Evolutionary conservation across 257 asterid genomes (phyloP), one percentile per base, ranked within the genome.

Genomic region (Penstemon eatonii): DNA sequence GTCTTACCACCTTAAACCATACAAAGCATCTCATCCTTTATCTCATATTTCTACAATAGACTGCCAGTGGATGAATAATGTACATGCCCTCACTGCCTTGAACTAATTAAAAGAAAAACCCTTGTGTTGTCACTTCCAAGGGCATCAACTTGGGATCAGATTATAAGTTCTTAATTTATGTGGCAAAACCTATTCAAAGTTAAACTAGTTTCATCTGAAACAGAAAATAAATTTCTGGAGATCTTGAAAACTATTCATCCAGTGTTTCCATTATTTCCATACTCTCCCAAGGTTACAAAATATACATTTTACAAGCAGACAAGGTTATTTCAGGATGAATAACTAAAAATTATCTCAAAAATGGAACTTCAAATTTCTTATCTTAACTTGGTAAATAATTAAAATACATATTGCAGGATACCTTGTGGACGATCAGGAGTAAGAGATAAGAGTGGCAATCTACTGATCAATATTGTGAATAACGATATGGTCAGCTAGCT

Each of bases 201-300:
- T 44, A 25, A 38, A 36, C 60, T 13, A 38, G n/a, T 69, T 8
- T 37, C 56, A 57, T 69, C 33, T 69, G 57, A 46, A 58, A 33
- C 46, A 61, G 49, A 10, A 12, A 7, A n/a, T 45, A 42, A 37
- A 47, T 7, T 15, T 15, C 7, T 50, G 4, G 9, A 45, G 57
- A 49, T 53, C 19, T 53, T 63, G 54, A 38, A 19, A 68, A 37
- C 44, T 49, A 50, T 42, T 54, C 42, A 39, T 4, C 18, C 57
- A 39, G 42, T 2, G 13, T 43, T 41, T 37, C 55, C 57, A 60
- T 49, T 62, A n/a, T 60, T 44, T 45, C 54, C 56, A 18, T 11
- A 50, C n/a, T 46, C 37, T 44, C 46, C 12, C 7, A 11, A 46
- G 39, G 56, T 4, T 10, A 10, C 44, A 33, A 43, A 15, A 15